Base-by-base conservation (phyloP, 2,329 filamentous ascomycete genomes). In the Sporothrix globosa region DNA sequence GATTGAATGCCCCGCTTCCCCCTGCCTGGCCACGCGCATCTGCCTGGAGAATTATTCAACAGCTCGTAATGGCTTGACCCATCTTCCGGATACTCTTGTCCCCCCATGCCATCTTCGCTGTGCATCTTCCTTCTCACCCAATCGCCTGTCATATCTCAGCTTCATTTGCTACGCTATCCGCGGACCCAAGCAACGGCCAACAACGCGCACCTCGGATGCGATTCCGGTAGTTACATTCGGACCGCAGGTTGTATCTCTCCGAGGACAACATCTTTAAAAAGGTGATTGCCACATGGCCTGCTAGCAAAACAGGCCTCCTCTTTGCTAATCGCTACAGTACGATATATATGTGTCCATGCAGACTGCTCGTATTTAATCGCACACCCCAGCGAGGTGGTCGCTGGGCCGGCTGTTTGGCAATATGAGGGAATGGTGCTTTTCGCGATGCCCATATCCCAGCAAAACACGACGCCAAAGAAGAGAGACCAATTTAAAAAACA, bases 181-280 rank as follows among this genome's bases (percentile, higher is more conserved):
- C 58, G 39, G 21, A 24, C 58, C 34, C 41, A 27, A 13, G 21
- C 39, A 24, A 34, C 60, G 21, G 19, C 41, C 24, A 65, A 13
- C 58, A 63, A 46, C 58, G 41, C 58, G n/a, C n/a, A 27, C 24
- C 63, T 30, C 24, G 63, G 27, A 67, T 67, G 63, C 63, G 52
- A 21, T 39, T 39, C 63, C 24, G 27, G n/a, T 27, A 39, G 11
- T 7, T 53, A 19, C 4, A 66, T 3, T 19, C 44, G 14, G 44
- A 27, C 46, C 27, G 63, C 63, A 52, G 24, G 63, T 53, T 67
- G 63, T 53, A 39, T 67, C 63, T 41, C 63, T 67, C 27, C 63
- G 39, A 13, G 63, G 63, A 39, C 46, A 34, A 67, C 21, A 46
- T 17, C 56, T 67, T n/a, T 34, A 34, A 7, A 56, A 24, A 67